Conservation (phyloP, 768 basidiomycete genomes). For the Trametopsis cervina region DNA sequence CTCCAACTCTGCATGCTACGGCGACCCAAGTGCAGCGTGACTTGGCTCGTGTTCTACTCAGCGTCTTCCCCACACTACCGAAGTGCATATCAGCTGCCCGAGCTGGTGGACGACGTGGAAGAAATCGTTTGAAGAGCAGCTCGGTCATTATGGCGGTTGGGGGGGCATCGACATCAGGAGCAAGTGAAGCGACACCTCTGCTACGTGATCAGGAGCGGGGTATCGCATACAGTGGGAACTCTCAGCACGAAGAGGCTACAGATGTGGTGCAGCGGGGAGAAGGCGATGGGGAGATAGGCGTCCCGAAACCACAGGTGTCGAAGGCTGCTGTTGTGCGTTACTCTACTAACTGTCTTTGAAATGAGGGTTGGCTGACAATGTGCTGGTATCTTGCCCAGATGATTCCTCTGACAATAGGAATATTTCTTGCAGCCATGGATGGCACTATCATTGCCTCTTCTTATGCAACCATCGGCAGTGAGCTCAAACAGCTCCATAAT, state of each 20-base stretch:
- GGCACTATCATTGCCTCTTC: slow-evolving; percentile 27
- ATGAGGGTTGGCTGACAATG: neutral
- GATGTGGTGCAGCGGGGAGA: neutral
- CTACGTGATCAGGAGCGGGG: neutral
- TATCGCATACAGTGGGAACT: neutral
- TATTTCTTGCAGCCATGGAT: slow-evolving; percentile 28
- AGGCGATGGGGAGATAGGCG: neutral
- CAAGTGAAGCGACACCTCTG: slow-evolving; percentile 5
- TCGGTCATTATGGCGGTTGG: too few relatives aligned
- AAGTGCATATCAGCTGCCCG: too few relatives aligned
- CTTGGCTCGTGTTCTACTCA: too few relatives aligned
- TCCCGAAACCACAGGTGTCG: slow-evolving; percentile 9
- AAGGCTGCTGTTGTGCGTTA: slow-evolving; percentile 13
- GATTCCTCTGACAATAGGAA: slow-evolving; percentile 24
- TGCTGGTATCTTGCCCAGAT: slow-evolving; percentile 15
- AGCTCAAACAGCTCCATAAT: slow-evolving; percentile 54
- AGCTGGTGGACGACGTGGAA: too few relatives aligned
- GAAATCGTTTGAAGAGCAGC: too few relatives aligned
- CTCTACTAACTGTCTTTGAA: neutral
- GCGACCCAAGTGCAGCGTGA: too few relatives aligned
- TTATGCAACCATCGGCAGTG: slow-evolving; percentile 32
- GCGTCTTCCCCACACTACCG: too few relatives aligned
- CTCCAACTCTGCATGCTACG: too few relatives aligned
- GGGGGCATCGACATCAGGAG: neutral
- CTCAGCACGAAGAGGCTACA: neutral